Conservation (phyloP, 768 basidiomycete species). For the Phlebiopsis flavidoalba region DNA sequence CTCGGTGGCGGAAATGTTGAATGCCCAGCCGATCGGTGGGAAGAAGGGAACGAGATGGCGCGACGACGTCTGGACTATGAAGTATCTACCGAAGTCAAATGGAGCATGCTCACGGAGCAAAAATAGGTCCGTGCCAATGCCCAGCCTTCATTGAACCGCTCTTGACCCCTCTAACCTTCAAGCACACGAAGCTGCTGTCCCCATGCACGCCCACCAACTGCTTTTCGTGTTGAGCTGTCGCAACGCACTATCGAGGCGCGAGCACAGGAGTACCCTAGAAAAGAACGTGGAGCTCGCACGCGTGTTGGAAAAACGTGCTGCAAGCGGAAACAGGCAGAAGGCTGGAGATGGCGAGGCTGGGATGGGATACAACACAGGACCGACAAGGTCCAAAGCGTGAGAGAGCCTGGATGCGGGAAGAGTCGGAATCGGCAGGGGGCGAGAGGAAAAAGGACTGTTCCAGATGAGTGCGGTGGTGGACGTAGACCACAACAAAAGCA, state of each 20-base stretch:
- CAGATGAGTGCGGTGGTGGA: constrained; percentile 14
- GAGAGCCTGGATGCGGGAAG: background rate
- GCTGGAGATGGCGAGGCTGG: constrained; percentile 9
- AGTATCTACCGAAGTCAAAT: constrained; percentile 95
- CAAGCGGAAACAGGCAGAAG: constrained; percentile 39
- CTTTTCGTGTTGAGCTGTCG: constrained; percentile 89
- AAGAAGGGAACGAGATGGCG: constrained; percentile 89
- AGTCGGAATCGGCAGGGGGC: constrained; percentile 25
- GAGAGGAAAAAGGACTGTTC: constrained; percentile 35
- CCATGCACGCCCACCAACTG: constrained; percentile 79
- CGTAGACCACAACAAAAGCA: constrained; percentile 16
- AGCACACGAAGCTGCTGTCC: constrained; percentile 92
- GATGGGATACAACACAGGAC: background rate
- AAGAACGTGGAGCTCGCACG: constrained; percentile 91
- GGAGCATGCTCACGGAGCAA: constrained; percentile 98
- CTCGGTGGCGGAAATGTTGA: constrained; percentile 89
- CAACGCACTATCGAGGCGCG: constrained; percentile 80
- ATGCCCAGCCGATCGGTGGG: constrained; percentile 92
- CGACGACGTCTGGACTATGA: constrained; percentile 99
- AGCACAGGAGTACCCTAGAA: constrained; percentile 89
- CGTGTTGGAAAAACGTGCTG: constrained; percentile 79
- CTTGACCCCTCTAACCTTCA: constrained; percentile 4
- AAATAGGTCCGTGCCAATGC: constrained; percentile 73
- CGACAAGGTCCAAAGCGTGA: background rate
- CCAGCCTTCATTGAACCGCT: background rate